Base-by-base conservation (phyloP, 164 flowering plant genomes). In the Annona squamosa region DNA sequence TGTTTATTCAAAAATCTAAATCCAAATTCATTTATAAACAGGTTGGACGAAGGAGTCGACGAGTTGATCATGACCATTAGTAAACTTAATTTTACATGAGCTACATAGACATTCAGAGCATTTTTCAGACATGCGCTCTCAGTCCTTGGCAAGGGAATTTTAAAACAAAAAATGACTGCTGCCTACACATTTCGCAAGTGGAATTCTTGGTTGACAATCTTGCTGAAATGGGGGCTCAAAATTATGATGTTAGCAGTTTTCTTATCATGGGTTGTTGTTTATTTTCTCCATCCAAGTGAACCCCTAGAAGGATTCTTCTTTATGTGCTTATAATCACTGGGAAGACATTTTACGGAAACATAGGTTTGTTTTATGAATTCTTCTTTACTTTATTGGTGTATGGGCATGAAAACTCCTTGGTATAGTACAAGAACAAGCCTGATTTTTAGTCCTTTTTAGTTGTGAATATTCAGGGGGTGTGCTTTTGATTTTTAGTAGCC, bases 401-500 rank as follows among this genome's bases (percentile, higher is more conserved):
- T 19, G 3, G 65, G 69, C 37, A 43, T n/a, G 43, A 0, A 52
- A 10, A 52, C 13, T 10, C 59, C 59, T 9, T 6, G 59, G 59
- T 52, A 26, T 26, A 26, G 37, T 26, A 26, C 37, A 26, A 26
- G 37, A 26, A 26, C 37, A 26, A 26, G 37, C 37, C 37, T 26
- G 37, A 26, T 26, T 26, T 26, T 26, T 26, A 26, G 37, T 26
- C 37, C 37, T 42, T 59, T 70, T 5, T 18, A 48, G 3, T 66
- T 63, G 18, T 62, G 4, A 73, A 56, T 19, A 9, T 81, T 81
- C 89, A 92, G 98, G 97, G 63, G 84, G 88, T 67, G 45, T 83
- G 0, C 86, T 92, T 78, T 63, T 92, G 71, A 2, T 80, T 16
- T 87, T 84, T 83, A 85, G 91, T 71, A 92, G 79, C 66, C 98